These are phyloP conservation scores for Nepenthes mirabilis DNA, from an alignment of 148 eudicot species.

Conservation along the genomic window DNA sequence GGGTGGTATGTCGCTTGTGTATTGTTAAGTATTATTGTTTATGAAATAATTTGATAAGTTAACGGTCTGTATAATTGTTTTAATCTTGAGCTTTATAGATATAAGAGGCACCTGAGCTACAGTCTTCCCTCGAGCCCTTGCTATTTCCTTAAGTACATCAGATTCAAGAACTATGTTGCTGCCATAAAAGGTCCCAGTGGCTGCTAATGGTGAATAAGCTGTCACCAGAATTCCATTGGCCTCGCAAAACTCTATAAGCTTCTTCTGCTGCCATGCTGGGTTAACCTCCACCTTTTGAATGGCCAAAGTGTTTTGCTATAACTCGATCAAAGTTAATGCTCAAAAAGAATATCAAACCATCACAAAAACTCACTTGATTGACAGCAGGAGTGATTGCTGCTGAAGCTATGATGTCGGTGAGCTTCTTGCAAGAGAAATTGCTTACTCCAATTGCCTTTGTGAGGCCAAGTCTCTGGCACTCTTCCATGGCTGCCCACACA, in stretches of 20 bases:
- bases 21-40: too few species aligned
- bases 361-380: constrained; percentile 8
- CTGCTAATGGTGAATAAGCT: constrained; percentile 20
- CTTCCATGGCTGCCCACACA: constrained; percentile 21
- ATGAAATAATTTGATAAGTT: too few species aligned
- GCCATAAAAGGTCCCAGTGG: constrained; percentile 3
- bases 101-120: constrained; percentile 8
- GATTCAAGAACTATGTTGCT: constrained; percentile 3
- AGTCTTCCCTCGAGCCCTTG: constrained; percentile 6
- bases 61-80: too few species aligned
- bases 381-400: constrained; percentile 16
- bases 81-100: neutral
- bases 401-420: constrained; percentile 2
- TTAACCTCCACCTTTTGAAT: constrained; percentile 18
- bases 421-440: constrained; percentile 11
- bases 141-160: constrained; percentile 8
- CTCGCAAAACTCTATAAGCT: constrained; percentile 18
- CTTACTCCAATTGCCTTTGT: constrained; percentile 15
- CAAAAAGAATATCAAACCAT: neutral
- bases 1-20: too few species aligned
- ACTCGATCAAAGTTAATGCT: neutral
- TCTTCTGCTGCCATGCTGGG: constrained; percentile 23
- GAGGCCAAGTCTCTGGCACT: constrained; percentile 14
- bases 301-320: neutral
- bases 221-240: constrained; percentile 12